phyloP scores from a whole-genome alignment of 164 flowering plant species.

The Sextonia rubra region DNA sequence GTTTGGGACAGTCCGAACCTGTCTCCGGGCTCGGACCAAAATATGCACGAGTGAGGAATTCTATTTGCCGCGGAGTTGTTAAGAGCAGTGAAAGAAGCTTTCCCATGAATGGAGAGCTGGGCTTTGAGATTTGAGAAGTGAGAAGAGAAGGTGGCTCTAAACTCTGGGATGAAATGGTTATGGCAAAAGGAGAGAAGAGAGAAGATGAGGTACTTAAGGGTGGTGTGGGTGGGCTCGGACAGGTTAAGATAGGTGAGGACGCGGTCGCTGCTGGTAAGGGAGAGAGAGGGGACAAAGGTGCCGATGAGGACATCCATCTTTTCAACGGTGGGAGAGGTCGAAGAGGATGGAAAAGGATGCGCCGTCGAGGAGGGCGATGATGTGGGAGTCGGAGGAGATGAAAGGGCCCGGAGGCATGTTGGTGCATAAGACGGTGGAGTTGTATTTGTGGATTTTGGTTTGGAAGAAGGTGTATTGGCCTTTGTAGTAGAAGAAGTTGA shows the following conservation, averaged over 20 bases:
- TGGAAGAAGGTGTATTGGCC: slow-evolving; percentile 34
- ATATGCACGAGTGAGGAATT: slow-evolving; percentile 22
- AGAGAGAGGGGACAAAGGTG: slow-evolving; percentile 34
- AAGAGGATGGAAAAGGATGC: slow-evolving; percentile 36
- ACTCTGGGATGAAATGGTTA: slow-evolving; percentile 24
- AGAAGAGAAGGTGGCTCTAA: slow-evolving; percentile 6
- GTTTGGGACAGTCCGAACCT: slow-evolving; percentile 22
- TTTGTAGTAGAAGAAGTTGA: slow-evolving; percentile 38
- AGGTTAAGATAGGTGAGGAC: slow-evolving; percentile 33
- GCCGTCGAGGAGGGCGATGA: slow-evolving; percentile 36
- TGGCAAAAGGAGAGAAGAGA: slow-evolving; percentile 12
- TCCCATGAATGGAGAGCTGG: slow-evolving; percentile 10
- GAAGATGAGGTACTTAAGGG: slow-evolving; percentile 17
- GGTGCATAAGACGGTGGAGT: slow-evolving; percentile 36
- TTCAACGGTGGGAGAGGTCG: slow-evolving; percentile 37
- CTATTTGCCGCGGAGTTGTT: slow-evolving; percentile 22
- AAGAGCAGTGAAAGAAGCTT: slow-evolving; percentile 21
- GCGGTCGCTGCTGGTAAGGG: slow-evolving; percentile 36
- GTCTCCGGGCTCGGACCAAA: slow-evolving; percentile 20
- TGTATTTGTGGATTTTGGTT: slow-evolving; percentile 20
- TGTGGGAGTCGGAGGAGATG: slow-evolving; percentile 27
- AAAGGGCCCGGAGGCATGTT: slow-evolving; percentile 46
- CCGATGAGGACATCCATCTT: slow-evolving; percentile 36
- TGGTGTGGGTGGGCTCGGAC: slow-evolving; percentile 27
- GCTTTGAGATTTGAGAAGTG: slow-evolving; percentile 19